These are phyloP conservation scores for Canna indica DNA, from an alignment of 176 grass and related monocot species.

Conservation along the genomic window DNA sequence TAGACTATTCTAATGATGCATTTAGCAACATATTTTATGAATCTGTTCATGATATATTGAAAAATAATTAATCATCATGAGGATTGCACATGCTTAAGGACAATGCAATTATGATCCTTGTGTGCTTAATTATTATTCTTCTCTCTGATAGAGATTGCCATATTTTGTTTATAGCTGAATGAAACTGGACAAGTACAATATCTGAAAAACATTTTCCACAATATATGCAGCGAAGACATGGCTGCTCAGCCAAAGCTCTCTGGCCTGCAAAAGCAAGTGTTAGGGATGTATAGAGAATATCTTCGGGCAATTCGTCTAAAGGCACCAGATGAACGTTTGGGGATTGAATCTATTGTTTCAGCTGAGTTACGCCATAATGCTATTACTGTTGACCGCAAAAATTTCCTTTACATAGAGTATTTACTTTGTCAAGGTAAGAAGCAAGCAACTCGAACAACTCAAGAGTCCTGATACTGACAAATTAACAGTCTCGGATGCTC, in stretches of 20 bases:
- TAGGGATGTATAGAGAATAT: constrained; percentile 63
- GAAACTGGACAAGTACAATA: neutral
- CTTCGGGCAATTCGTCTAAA: constrained; percentile 56
- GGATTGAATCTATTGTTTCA: constrained; percentile 56
- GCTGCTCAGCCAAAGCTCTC: constrained; percentile 47
- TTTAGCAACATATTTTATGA: neutral
- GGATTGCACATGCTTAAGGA: neutral
- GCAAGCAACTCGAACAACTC: constrained; percentile 82
- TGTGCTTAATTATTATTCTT: neutral
- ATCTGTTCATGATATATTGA: neutral
- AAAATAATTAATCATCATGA: neutral
- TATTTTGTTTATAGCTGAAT: neutral
- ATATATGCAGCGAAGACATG: neutral
- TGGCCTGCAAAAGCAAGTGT: constrained; percentile 81
- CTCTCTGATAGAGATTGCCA: neutral
- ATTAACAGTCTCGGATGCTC: constrained; percentile 28
- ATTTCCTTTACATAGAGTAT: constrained; percentile 94
- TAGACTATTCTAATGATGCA: neutral
- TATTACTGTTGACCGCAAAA: constrained; percentile 54
- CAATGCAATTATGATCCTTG: neutral
- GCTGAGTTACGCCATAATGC: constrained; percentile 63
- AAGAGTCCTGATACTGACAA: constrained; percentile 70
- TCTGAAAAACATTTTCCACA: too few relatives aligned
- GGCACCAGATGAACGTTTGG: constrained; percentile 46
- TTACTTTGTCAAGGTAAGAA: constrained; percentile 73